Evolutionary conservation across 2,329 filamentous ascomycete genomes (phyloP), one percentile per base, ranked within the genome.

Genomic region (Xylariaceae sp.): DNA sequence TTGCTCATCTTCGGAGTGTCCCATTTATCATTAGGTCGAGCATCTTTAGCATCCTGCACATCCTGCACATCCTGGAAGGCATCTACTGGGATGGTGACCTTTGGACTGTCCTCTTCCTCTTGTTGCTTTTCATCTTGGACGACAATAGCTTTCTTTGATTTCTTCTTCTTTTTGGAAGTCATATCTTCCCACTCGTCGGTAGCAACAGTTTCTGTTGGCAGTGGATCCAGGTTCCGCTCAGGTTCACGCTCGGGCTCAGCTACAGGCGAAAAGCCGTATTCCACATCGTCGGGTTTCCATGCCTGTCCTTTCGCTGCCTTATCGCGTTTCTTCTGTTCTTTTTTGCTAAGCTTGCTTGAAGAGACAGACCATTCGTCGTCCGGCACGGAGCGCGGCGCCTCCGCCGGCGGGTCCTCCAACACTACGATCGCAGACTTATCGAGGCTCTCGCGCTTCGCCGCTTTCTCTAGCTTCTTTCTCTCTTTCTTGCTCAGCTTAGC

Each of bases 251-350:
- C 9, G 60, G 56, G 41, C 36, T 19, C 22, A 11, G 22, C 22
- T 26, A 26, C 6, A 6, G 22, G 11, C 22, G 47, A 38, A 7
- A 42, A 37, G 11, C 42, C 44, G 26, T 47, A 34, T 6, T 30
- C 31, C 36, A 39, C 31, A n/a, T 42, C 34, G 12, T 61, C 61
- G 15, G 56, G 48, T 42, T 53, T 49, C 37, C 54, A 50, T 31
- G 43, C 31, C 33, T 50, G 50, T 32, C 41, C 37, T 29, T 64
- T 64, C 7, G 62, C 59, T 29, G 60, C 63, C 48, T 67, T 72
- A 2, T 71, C 70, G 13, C 59, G 64, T 51, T 67, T 71, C 55
- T 67, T 72, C 48, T 61, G 60, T 39, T 67, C 63, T 44, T 65
- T 66, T 42, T 63, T 66, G 48, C 55, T 61, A 3, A 60, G 51